Evolutionary conservation across 257 asterid species (phyloP), one percentile per base, ranked within the genome.

Genomic region (Solanum pennellii): DNA sequence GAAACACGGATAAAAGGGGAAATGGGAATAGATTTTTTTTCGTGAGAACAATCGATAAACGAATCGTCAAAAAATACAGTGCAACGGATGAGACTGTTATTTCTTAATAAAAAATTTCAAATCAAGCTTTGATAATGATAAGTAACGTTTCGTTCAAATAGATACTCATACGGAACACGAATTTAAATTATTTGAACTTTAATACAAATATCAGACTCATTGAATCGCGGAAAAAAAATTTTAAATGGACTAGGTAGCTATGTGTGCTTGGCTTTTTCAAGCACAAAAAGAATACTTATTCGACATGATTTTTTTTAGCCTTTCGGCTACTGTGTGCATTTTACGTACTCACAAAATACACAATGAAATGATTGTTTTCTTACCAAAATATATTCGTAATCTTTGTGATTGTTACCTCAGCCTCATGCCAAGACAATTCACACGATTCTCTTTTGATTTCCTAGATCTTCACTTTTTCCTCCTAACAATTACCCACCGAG

Each of bases 131-230:
- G 29, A 5, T n/a, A 4, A 65, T n/a, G 31, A 0, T n/a, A n/a
- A 0, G 1, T 2, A 11, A 1, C 0, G 0, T 11, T 65, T 65
- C 3, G 1, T 15, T 2, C 1, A 7, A 62, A n/a, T 62, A n/a
- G 16, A 1, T 33, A 0, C 0, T 4, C 0, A 11, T 65, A 65
- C 1, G 5, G 0, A 62, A 10, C 0, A n/a, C 1, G 2, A 62
- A 62, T 62, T 2, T 3, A 65, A 0, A 62, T 62, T n/a, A 62
- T 62, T 65, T 25, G 1, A 5, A 0, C 0, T 11, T 12, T 62
- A 62, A 11, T 12, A 0, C 1, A 2, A 0, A 62, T 62, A 62
- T n/a, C 2, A 56, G 12, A 56, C 39, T 37, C 65, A 18, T 52
- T 18, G 4, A 52, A 16, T 35, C 62, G 4, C 0, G 10, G 4